These are phyloP conservation scores for Tuber indicum DNA, from an alignment of 495 filamentous ascomycete species.

Conservation along the genomic window DNA sequence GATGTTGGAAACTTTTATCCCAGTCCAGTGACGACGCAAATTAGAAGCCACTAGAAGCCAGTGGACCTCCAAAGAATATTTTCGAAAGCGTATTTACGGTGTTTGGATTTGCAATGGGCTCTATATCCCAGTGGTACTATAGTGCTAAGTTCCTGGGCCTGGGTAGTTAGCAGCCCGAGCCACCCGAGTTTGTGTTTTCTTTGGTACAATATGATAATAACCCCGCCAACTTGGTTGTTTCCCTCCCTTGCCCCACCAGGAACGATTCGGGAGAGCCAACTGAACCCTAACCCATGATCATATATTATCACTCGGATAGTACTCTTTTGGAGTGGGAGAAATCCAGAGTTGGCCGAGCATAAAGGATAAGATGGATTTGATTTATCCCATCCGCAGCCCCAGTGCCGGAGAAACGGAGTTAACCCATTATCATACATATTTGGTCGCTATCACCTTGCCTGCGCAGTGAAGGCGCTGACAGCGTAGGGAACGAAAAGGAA, in stretches of 20 bases:
- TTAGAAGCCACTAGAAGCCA: constrained; percentile 14
- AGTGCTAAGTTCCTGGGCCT: neutral
- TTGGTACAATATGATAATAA: neutral
- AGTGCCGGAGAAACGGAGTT: neutral
- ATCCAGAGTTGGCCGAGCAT: neutral
- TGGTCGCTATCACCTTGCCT: neutral
- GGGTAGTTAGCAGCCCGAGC: neutral
- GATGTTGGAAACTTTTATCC: neutral
- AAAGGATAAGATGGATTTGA: neutral
- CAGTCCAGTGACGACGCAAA: neutral
- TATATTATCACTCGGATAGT: neutral
- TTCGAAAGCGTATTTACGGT: neutral
- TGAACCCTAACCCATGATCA: neutral
- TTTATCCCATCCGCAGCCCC: neutral
- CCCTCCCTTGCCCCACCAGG: neutral
- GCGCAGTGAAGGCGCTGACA: neutral
- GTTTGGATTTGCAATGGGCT: neutral
- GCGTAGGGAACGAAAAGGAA: neutral
- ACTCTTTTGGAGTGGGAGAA: neutral
- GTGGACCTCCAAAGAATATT: constrained; percentile 5
- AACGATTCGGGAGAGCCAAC: neutral
- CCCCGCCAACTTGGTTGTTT: neutral
- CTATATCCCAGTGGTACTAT: neutral
- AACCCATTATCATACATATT: neutral
- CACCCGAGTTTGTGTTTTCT: neutral